These are phyloP conservation scores for Pestalotiopsis sp. DNA, from an alignment of 2,329 filamentous ascomycete species.

Conservation along the genomic window DNA sequence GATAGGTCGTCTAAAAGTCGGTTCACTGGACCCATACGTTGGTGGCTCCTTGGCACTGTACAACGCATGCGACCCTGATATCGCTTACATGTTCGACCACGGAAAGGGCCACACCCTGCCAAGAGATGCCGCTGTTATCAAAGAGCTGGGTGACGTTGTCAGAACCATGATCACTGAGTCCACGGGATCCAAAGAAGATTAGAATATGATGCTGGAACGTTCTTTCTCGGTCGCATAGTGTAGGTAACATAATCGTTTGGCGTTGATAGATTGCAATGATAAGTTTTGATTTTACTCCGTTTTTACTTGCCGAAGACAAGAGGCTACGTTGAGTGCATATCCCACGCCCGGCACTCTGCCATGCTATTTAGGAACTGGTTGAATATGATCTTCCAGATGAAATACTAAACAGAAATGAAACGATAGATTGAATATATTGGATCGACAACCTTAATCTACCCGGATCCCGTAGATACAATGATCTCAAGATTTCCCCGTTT, in stretches of 20 bases:
- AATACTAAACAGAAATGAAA: neutral
- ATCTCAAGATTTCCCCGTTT: neutral
- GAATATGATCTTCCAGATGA: neutral
- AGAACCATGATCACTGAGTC: conserved; percentile 34
- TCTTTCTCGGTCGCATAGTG: conserved; percentile 45
- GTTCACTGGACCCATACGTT: conserved; percentile 62
- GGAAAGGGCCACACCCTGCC: conserved; percentile 67
- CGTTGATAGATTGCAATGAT: neutral
- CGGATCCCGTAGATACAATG: neutral
- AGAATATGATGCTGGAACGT: conserved; percentile 14
- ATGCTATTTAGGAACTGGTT: neutral
- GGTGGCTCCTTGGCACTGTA: conserved; percentile 63
- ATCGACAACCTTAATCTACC: neutral
- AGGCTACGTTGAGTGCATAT: neutral
- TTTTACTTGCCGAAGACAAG: too few relatives aligned
- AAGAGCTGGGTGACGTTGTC: conserved; percentile 48
- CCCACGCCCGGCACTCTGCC: neutral
- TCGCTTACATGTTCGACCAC: conserved; percentile 64
- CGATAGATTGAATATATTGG: neutral
- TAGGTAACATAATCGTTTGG: neutral
- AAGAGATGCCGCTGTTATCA: conserved; percentile 50
- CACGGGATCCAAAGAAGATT: conserved; percentile 12
- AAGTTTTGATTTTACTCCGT: neutral
- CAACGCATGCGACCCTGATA: conserved; percentile 63
- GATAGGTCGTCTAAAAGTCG: conserved; percentile 38